These are phyloP conservation scores for Naematelia aurantialba DNA, from an alignment of 768 basidiomycete species.

Conservation along the genomic window DNA sequence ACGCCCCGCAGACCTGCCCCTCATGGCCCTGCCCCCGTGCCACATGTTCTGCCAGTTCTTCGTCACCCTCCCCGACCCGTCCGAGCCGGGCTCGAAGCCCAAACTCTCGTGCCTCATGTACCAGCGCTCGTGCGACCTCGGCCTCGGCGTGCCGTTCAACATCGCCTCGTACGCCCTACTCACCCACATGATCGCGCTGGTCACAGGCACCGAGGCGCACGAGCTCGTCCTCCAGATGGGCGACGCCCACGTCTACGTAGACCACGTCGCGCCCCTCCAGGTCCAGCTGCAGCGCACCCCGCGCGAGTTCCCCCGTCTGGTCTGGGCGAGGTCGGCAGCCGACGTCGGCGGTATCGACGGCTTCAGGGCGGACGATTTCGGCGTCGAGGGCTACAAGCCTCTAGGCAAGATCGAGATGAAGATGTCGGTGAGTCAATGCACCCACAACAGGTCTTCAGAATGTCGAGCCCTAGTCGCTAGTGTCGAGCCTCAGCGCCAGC, in stretches of 20 bases:
- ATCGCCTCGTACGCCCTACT: slow-evolving; percentile 97
- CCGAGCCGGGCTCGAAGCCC: slow-evolving; percentile 55
- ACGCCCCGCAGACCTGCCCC: slow-evolving; percentile 65
- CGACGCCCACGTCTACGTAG: slow-evolving; percentile 92
- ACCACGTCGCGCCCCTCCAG: slow-evolving; percentile 83
- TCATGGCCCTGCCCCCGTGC: slow-evolving; percentile 96
- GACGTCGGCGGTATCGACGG: slow-evolving; percentile 66
- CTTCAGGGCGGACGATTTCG: slow-evolving; percentile 73
- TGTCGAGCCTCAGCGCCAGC: too few species aligned
- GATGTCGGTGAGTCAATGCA: slow-evolving; percentile 67
- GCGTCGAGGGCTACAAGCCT: slow-evolving; percentile 80
- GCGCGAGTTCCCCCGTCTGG: slow-evolving; percentile 73
- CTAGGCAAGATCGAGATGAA: slow-evolving; percentile 86
- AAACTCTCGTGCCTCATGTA: slow-evolving; percentile 92
- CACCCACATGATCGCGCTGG: slow-evolving; percentile 94
- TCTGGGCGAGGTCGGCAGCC: slow-evolving; percentile 64
- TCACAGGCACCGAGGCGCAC: slow-evolving; percentile 78
- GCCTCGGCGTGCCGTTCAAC: slow-evolving; percentile 97
- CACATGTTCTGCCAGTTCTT: slow-evolving; percentile 99
- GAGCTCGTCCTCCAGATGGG: slow-evolving; percentile 95
- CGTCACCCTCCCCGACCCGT: slow-evolving; percentile 72
- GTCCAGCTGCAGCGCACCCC: slow-evolving; percentile 76
- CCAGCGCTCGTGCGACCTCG: slow-evolving; percentile 94
- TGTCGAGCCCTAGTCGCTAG: too few species aligned
- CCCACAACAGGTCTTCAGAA: too few species aligned